phyloP scores from a whole-genome alignment of 106 monocot genomes.

The Hemerocallis citrina region DNA sequence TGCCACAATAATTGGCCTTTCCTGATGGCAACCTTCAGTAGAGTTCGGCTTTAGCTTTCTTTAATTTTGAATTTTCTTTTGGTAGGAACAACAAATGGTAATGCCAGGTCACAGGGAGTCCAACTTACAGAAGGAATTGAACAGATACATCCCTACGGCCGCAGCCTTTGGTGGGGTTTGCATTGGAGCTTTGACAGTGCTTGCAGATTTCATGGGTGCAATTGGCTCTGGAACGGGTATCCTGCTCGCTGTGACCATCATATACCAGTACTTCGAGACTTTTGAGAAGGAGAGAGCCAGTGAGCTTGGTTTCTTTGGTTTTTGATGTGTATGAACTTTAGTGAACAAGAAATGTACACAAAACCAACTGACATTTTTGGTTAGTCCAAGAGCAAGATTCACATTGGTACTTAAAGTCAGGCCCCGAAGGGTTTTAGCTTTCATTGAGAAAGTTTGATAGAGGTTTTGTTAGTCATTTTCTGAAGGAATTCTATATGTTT shows the following conservation, averaged over 20 bases:
- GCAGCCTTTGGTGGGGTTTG: constrained; percentile 63
- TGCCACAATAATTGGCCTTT: no score
- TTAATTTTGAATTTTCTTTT: background rate
- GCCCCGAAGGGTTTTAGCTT: no score
- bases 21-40: no score
- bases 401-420: no score
- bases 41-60: no score
- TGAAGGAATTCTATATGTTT: no score
- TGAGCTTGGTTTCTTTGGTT: constrained; percentile 17
- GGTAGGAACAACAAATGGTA: constrained; percentile 71
- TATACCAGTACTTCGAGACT: constrained; percentile 20
- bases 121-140: constrained; percentile 59
- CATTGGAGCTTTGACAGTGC: constrained; percentile 54
- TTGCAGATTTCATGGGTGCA: constrained; percentile 67
- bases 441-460: no score
- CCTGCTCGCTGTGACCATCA: constrained; percentile 41
- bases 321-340: background rate
- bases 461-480: no score
- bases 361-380: background rate
- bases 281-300: constrained; percentile 20
- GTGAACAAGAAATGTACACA: background rate
- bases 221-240: constrained; percentile 60
- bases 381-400: background rate
- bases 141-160: constrained; percentile 60
- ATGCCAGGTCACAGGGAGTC: constrained; percentile 66